Base-by-base conservation (phyloP, 2,329 filamentous ascomycete genomes). In the Emydomyces testavorans region DNA sequence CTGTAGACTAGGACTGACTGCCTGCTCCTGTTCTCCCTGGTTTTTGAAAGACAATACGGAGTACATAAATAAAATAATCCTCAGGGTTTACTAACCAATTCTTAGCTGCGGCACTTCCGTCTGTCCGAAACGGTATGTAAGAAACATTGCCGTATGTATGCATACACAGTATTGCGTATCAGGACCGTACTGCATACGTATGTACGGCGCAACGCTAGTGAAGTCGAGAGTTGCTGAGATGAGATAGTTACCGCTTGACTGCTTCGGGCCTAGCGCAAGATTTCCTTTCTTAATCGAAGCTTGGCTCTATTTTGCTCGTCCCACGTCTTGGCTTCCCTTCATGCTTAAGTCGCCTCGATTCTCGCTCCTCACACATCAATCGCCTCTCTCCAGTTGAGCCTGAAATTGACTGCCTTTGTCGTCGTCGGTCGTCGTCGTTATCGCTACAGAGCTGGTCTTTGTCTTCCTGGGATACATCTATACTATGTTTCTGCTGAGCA, bases 401-500 rank as follows among this genome's bases (percentile, higher is more conserved):
- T 39, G 36, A 21, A 39, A 39, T 39, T 26, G 16, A 21, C 28
- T 24, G 11, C 38, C n/a, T 6, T 15, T 13, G 8, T 29, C n/a
- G 28, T 26, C 26, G 31, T 31, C n/a, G n/a, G n/a, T 15, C n/a
- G 8, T 29, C n/a, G 28, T 26, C 26, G 31, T 31, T 26, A n/a
- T 45, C 29, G 31, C 42, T 36, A 28, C 45, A 47, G 37, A 47
- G 45, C 45, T 47, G 45, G 45, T 47, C 45, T 47, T 47, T 47
- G 45, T 18, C 45, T 40, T 34, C 18, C 18, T 35, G 10, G 10
- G 8, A 21, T 28, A 28, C 38, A 21, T 26, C n/a, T 32, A 47
- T 47, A 47, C 45, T 40, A 47, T 47, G 45, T 40, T 8, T 40
- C 7, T 34, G 35, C 45, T 23, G 34, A 36, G 7, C 18, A 32